phyloP scores from a whole-genome alignment of 768 basidiomycete genomes.

The Pulveroboletus sp. region DNA sequence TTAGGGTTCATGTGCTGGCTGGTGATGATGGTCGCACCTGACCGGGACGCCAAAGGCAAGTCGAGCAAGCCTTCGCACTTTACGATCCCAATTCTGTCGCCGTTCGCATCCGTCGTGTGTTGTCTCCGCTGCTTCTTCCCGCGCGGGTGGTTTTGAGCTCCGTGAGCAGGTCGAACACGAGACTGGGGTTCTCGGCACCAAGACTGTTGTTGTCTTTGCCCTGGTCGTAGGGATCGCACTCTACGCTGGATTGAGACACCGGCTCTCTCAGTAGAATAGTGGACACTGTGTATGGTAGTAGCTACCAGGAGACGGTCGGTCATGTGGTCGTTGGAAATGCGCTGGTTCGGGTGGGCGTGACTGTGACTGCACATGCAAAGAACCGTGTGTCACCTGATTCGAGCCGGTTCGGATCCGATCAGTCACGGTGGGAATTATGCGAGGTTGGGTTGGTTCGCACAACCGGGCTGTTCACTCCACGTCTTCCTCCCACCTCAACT shows the following conservation, averaged over 20 bases:
- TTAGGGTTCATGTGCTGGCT: slow-evolving; percentile 20
- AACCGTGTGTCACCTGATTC: neutral
- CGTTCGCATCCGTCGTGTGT: slow-evolving; percentile 69
- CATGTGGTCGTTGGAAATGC: slow-evolving; percentile 9
- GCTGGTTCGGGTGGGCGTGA: neutral
- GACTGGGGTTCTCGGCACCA: slow-evolving; percentile 55
- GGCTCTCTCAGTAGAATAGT: slow-evolving; percentile 16
- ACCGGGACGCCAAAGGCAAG: slow-evolving; percentile 7
- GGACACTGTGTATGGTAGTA: too few species aligned
- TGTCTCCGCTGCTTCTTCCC: neutral
- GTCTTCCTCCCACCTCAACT: slow-evolving; percentile 2
- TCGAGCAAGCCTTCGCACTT: slow-evolving; percentile 48
- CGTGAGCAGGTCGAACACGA: slow-evolving; percentile 64
- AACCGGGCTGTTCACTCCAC: slow-evolving; percentile 13
- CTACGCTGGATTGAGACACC: slow-evolving; percentile 43
- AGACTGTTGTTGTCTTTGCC: slow-evolving; percentile 37
- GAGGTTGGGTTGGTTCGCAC: slow-evolving; percentile 15
- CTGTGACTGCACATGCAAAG: neutral
- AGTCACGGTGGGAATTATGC: slow-evolving; percentile 25
- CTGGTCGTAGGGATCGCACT: slow-evolving; percentile 37
- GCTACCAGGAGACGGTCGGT: too few species aligned
- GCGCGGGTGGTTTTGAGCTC: slow-evolving; percentile 1
- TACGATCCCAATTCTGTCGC: slow-evolving; percentile 74
- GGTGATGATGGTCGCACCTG: slow-evolving; percentile 15
- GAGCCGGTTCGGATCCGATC: slow-evolving; percentile 22